Conservation (phyloP, 257 asterid genomes). For the Salvia miltiorrhiza region DNA sequence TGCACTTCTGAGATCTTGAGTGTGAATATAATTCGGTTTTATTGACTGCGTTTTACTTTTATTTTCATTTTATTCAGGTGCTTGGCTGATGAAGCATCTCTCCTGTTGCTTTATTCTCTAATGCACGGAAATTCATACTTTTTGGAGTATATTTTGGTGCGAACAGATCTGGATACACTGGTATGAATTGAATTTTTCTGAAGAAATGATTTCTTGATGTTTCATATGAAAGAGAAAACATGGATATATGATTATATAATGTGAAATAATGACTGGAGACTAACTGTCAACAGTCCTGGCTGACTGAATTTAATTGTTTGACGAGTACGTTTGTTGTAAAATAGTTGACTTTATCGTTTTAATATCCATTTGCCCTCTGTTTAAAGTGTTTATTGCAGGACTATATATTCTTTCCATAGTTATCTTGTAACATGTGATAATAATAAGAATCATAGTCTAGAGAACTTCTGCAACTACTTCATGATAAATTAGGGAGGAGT, state of each 20-base stretch:
- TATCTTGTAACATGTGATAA: not conserved
- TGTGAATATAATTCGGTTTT: not conserved
- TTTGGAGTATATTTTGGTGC: slow-evolving; percentile 90
- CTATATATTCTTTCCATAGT: not conserved
- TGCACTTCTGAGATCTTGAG: slow-evolving; percentile 2
- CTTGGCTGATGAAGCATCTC: slow-evolving; percentile 85
- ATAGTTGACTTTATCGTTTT: not conserved
- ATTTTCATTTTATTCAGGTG: slow-evolving; percentile 43
- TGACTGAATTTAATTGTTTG: not conserved
- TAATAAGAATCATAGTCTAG: not conserved
- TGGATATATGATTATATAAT: not conserved
- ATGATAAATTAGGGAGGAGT: not conserved
- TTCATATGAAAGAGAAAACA: not conserved
- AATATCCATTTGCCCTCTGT: not conserved
- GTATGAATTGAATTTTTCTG: slow-evolving; percentile 43
- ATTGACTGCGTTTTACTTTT: not conserved
- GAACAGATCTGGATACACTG: slow-evolving; percentile 93
- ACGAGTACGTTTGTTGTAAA: not conserved
- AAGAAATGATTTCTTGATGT: not conserved
- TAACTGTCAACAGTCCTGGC: not conserved
- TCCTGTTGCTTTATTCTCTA: slow-evolving; percentile 82
- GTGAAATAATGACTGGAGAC: not conserved
- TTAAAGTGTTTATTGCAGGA: not conserved
- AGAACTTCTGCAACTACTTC: slow-evolving; percentile 5
- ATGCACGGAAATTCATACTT: slow-evolving; percentile 86